Base-by-base conservation (phyloP, 1,139 yeast species). In the Blastobotrys serpentis region DNA sequence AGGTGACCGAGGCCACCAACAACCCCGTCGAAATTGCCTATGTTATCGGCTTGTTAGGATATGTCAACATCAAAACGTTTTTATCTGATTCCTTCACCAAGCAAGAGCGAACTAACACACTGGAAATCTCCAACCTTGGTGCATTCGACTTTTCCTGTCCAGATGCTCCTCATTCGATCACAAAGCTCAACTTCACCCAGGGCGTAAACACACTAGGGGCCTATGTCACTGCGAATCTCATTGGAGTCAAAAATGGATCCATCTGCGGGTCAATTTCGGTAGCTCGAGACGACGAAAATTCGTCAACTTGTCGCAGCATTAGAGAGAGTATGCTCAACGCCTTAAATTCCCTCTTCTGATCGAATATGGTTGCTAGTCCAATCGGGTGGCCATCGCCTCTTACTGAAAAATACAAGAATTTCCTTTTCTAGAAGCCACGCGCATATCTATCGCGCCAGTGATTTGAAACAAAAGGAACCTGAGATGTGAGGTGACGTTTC, bases 31-130 rank as follows among this genome's bases (percentile, higher is more conserved):
- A 42, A 7, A 46, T 51, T 4, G 49, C 48, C 29, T 47, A 52
- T 40, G 7, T 37, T 18, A 44, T 54, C 13, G 61, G 60, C 14
- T n/a, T 52, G 17, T 45, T 56, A n/a, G 48, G 43, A 18, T 44
- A 46, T 23, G 45, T 54, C 16, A 49, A 54, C 42, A 26, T 55
- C 7, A 39, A 46, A 34, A 39, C 41, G 2, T 52, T 48, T 42
- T 36, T 52, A 37, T 4, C 6, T 11, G 25, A 29, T 16, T 26
- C 21, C 29, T 33, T 33, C n/a, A 14, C 41, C 16, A 44, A 41
- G 13, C 21, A 21, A 2, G 29, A 10, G 4, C 39, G 48, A 2
- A 8, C 23, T 3, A 32, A 19, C 11, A 29, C 46, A 4, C 17
- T 38, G 3, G 55, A 52, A 29, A 32, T 52, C 11, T 50, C 52